Percentiles rank a stretch among this genome's conserved stretches.
Conservation (phyloP, 202 grass and related monocot genomes). For the Carex arenaria region DNA sequence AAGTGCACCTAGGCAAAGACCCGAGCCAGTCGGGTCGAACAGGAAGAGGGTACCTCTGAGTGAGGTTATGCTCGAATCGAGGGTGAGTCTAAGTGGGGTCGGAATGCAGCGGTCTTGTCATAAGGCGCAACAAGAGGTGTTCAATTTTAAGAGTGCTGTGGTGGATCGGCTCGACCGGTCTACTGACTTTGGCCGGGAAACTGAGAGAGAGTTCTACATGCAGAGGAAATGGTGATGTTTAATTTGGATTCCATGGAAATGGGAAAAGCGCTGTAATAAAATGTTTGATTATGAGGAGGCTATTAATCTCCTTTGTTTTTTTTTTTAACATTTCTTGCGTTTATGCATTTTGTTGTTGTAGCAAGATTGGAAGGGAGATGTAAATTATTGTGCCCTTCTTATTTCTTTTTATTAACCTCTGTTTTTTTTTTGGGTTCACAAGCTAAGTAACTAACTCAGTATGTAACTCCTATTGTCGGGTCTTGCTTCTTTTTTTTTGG, state of each 20-base stretch:
- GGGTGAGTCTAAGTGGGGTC: conserved; percentile 48
- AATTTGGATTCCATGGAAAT: conserved; percentile 1
- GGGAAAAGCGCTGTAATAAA: conserved; percentile 11
- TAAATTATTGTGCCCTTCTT: conserved; percentile 16
- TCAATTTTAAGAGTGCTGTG: conserved; percentile 72
- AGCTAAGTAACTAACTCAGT: not conserved
- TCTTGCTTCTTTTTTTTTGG: not conserved
- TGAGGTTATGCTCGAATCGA: conserved; percentile 63
- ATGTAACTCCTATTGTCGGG: not conserved
- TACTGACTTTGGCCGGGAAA: conserved; percentile 24
- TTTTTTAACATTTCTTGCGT: conserved; percentile 19
- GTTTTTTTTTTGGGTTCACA: not conserved
- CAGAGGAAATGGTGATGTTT: conserved; percentile 55
- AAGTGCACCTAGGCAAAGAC: conserved; percentile 94
- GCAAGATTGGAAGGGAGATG: conserved; percentile 24
- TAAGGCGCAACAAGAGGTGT: conserved; percentile 49
- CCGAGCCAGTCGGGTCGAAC: conserved; percentile 15
- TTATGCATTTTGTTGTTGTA: conserved; percentile 14
- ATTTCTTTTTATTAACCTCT: conserved; percentile 4
- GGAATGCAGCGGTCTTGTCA: conserved; percentile 42
- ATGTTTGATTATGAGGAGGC: conserved; percentile 14
- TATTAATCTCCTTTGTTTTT: conserved; percentile 20
- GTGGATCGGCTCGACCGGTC: conserved; percentile 50
- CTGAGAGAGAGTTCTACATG: conserved; percentile 44
- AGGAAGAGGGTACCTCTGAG: conserved; percentile 82